Percentiles rank a stretch among this genome's conserved stretches.
Conservation (phyloP, 1,284 basidiomycete genomes). For the Cystobasidium sp. region DNA sequence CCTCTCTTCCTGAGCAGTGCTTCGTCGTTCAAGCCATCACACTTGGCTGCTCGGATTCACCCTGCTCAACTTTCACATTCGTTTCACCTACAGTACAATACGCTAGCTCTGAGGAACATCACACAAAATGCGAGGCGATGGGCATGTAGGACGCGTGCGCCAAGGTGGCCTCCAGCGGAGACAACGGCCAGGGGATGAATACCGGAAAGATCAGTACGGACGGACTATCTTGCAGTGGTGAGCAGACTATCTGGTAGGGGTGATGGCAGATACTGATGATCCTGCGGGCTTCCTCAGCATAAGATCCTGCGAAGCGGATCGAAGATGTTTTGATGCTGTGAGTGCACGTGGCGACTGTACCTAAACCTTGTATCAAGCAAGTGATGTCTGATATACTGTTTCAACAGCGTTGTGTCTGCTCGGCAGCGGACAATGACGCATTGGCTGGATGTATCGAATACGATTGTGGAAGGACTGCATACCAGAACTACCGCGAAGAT, state of each 20-base stretch:
- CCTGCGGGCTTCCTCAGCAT: no score
- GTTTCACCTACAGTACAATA: no score
- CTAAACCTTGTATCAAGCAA: background rate
- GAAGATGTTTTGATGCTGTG: background rate
- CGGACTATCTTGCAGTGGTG: constrained; percentile 2
- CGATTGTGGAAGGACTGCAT: background rate
- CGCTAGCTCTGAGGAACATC: no score
- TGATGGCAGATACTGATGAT: no score
- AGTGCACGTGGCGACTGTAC: background rate
- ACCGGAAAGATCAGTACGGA: background rate
- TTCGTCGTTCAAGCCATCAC: no score
- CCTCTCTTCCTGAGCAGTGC: no score
- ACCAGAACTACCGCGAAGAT: background rate
- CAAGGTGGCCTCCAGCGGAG: constrained; percentile 2
- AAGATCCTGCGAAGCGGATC: background rate
- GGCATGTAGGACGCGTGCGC: background rate
- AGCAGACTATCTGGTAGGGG: background rate
- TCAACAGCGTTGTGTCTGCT: background rate
- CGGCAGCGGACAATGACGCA: background rate
- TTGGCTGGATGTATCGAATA: background rate
- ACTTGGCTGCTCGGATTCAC: no score
- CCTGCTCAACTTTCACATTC: no score
- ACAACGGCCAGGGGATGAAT: constrained; percentile 1
- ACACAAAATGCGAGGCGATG: background rate
- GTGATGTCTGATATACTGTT: background rate